phyloP scores from a whole-genome alignment of 164 flowering plant species.

The grape (Vitis vinifera) region ASM3070453v1 NC_081823.1:1375001-1375500 shows the following conservation, averaged over 20 bases:
- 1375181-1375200: slow-evolving; percentile 30
- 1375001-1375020: not conserved
- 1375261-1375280: not conserved
- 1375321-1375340: slow-evolving; percentile 10
- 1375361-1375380: slow-evolving; percentile 39
- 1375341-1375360: slow-evolving; percentile 4
- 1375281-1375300: too few relatives aligned
- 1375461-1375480: too few relatives aligned
- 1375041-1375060: too few relatives aligned
- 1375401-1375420: slow-evolving; percentile 19
- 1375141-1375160: slow-evolving; percentile 52
- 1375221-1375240: slow-evolving; percentile 44
- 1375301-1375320: not conserved
- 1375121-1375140: slow-evolving; percentile 92
- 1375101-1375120: slow-evolving; percentile 97
- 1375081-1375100: slow-evolving; percentile 84
- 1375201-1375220: slow-evolving; percentile 32
- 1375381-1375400: slow-evolving; percentile 60
- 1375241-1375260: slow-evolving; percentile 9
- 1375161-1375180: slow-evolving; percentile 36
- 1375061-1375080: too few relatives aligned
- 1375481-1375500: too few relatives aligned
- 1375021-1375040: too few relatives aligned
- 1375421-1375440: too few relatives aligned
- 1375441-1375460: too few relatives aligned